Evolutionary conservation across 2,329 filamentous ascomycete genomes (phyloP).

Genomic region (Teratosphaeria epicoccoides): DNA sequence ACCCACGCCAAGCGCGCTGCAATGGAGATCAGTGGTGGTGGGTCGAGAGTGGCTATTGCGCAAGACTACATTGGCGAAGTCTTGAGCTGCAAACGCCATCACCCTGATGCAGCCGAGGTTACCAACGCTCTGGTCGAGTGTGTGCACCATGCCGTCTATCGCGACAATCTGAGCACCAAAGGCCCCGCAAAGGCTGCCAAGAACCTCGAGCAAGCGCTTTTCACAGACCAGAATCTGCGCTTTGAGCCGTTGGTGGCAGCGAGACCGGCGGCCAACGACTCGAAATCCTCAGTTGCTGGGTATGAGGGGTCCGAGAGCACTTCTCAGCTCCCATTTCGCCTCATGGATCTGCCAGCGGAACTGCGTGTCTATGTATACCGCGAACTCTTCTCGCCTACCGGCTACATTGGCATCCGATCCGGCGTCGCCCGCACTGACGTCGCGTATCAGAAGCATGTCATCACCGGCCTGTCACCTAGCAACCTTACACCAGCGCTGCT

Average conservation of each 20-base stretch:
- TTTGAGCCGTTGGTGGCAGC: neutral
- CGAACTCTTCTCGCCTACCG: slow-evolving; percentile 8
- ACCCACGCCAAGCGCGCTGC: neutral
- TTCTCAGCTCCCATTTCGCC: slow-evolving; percentile 5
- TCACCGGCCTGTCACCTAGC: neutral
- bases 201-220: neutral
- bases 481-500: slow-evolving; percentile 17
- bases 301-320: neutral
- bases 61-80: neutral
- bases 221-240: neutral
- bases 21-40: neutral
- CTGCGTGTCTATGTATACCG: slow-evolving; percentile 10
- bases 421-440: slow-evolving; percentile 20
- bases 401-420: slow-evolving; percentile 4
- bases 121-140: neutral
- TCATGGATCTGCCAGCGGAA: slow-evolving; percentile 12
- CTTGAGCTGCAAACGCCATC: neutral
- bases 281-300: neutral
- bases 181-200: neutral
- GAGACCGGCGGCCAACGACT: neutral
- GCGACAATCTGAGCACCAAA: neutral
- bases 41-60: neutral
- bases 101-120: neutral
- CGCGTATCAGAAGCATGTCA: neutral
- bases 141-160: neutral